Evolutionary conservation across 768 basidiomycete genomes (phyloP), one percentile per base, ranked within the genome.

Genomic region (Terana coerulea): DNA sequence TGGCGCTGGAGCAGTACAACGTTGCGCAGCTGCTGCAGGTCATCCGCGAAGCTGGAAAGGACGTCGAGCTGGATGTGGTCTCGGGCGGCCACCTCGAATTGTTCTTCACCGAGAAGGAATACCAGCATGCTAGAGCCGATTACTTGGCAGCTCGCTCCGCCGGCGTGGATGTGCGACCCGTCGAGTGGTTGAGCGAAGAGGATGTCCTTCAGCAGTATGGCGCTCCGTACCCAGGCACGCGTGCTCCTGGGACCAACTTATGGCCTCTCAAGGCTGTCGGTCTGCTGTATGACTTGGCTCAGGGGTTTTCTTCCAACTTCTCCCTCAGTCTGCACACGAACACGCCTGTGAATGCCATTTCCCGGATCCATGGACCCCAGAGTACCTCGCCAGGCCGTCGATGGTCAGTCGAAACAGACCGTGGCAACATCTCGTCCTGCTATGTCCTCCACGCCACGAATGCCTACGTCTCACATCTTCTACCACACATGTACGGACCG

Each of bases 361-460:
- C 59, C 25, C 31, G 19, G 17, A n/a, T n/a, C n/a, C n/a, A n/a
- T n/a, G n/a, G n/a, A n/a, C 51, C 56, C n/a, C 51, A 55, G n/a
- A 36, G 57, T 14, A 7, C 21, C 35, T 9, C 21, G 29, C 19
- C 37, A 2, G 52, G 30, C 10, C 73, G 71, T 11, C 70, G 71
- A 2, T 89, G 85, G 85, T 61, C 61, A 0, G 64, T 88, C 11
- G 57, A 63, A 3, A 94, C 91, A 0, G 76, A 83, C 0, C 78
- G 90, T n/a, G 91, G 93, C 1, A 56, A 61, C 1, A 64, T 92
- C 19, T 35, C 63, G 3, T 83, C 86, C 55, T 66, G 72, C 17
- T 81, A 83, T 53, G 78, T 95, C 37, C 71, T 97, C 3, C 91
- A 94, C 62, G 91, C 90, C 0, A 94, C 91, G 9, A 97, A 97